Evolutionary conservation across 768 basidiomycete species (phyloP).

Genomic region (Suillus fuscotomentosus): DNA sequence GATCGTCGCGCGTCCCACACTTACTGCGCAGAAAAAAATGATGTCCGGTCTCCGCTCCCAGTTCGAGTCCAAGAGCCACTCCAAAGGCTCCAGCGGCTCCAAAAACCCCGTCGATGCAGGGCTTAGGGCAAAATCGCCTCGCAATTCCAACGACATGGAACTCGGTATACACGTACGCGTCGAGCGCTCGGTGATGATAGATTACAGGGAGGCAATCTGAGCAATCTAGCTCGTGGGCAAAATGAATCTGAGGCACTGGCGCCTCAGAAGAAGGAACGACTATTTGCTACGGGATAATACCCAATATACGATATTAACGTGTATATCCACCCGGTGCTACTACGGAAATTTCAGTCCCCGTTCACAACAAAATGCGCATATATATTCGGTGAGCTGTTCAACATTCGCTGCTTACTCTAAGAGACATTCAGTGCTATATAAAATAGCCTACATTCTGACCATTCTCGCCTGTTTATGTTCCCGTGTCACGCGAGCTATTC

Average conservation of each 20-base stretch:
- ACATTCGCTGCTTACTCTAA: background rate
- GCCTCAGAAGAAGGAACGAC: background rate
- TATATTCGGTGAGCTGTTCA: background rate
- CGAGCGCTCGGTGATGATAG: constrained; percentile 27
- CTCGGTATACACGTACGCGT: constrained; percentile 30
- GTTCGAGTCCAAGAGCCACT: constrained; percentile 11
- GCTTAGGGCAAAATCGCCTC: constrained; percentile 9
- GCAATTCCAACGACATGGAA: constrained; percentile 19
- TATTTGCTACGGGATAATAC: background rate
- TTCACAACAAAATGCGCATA: background rate
- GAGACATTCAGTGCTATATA: background rate
- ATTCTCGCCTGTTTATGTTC: background rate
- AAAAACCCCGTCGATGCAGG: constrained; percentile 22
- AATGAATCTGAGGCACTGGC: background rate
- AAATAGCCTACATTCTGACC: background rate
- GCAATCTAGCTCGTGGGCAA: constrained; percentile 16
- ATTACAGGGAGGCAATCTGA: constrained; percentile 16
- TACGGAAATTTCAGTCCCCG: background rate
- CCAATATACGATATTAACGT: background rate
- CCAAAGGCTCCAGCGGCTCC: background rate
- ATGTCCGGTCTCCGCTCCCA: constrained; percentile 24
- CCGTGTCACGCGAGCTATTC: background rate
- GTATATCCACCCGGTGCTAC: background rate
- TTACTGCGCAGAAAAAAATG: constrained; percentile 16
- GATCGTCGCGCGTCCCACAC: constrained; percentile 17